Evolutionary conservation across 257 asterid genomes (phyloP).

Genomic region (Marsdenia floribunda): DNA sequence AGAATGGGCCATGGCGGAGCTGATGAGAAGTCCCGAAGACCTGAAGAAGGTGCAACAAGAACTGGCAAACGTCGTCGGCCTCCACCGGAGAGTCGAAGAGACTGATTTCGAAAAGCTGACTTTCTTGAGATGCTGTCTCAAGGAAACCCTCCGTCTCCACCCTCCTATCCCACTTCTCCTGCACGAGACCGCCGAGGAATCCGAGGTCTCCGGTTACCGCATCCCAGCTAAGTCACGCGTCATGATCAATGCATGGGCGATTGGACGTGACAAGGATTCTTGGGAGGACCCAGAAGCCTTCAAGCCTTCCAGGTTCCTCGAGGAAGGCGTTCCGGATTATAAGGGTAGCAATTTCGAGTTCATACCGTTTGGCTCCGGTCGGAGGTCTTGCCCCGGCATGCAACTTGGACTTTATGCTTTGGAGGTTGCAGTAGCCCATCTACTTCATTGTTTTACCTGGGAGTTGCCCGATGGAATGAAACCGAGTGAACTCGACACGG

Average conservation of each 20-base stretch:
- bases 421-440: slow-evolving; percentile 79
- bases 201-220: slow-evolving; percentile 59
- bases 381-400: slow-evolving; percentile 98
- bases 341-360: slow-evolving; percentile 68
- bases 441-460: slow-evolving; percentile 76
- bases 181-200: slow-evolving; percentile 63
- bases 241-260: slow-evolving; percentile 81
- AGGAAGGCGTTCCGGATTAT: slow-evolving; percentile 52
- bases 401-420: slow-evolving; percentile 74
- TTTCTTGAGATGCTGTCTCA: slow-evolving; percentile 54
- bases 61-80: slow-evolving; percentile 57
- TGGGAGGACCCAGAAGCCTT: slow-evolving; percentile 65
- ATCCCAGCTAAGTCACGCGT: slow-evolving; percentile 63
- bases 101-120: slow-evolving; percentile 61
- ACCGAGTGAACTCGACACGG: slow-evolving; percentile 63
- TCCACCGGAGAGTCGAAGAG: slow-evolving; percentile 63
- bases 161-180: slow-evolving; percentile 93
- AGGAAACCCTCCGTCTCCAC: slow-evolving; percentile 84
- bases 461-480: slow-evolving; percentile 91
- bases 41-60: slow-evolving; percentile 71
- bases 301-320: slow-evolving; percentile 52
- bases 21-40: slow-evolving; percentile 65
- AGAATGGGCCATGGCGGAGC: slow-evolving; percentile 89
- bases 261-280: slow-evolving; percentile 60
- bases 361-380: slow-evolving; percentile 89